A percentile compares a stretch with the other conserved stretches of the same genome.
Conservation (phyloP, 306 rosid genomes). For the Citrullus colocynthis region DNA sequence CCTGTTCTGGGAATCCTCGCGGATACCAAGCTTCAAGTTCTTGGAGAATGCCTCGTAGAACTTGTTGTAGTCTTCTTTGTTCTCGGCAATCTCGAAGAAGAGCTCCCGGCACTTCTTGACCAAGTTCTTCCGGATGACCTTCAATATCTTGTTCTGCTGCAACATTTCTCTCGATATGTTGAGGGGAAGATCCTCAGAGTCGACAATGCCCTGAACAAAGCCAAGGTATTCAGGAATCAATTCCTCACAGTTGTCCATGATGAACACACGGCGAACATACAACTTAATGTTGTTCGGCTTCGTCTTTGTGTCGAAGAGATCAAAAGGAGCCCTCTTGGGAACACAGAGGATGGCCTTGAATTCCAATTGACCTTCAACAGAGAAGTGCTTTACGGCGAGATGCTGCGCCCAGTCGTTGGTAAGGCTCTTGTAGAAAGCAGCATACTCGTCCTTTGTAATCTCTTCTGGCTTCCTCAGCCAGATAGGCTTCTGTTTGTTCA, state of each 20-base stretch:
- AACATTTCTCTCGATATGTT: conserved; percentile 22
- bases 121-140: conserved; percentile 21
- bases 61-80: conserved; percentile 18
- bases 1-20: conserved; percentile 22
- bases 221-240: conserved; percentile 20
- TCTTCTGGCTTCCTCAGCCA: conserved; percentile 24
- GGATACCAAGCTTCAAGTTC: conserved; percentile 21
- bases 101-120: conserved; percentile 26
- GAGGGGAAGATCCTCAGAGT: conserved; percentile 14
- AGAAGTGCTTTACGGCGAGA: conserved; percentile 18
- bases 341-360: conserved; percentile 21
- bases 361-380: conserved; percentile 19
- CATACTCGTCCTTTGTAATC: conserved; percentile 22
- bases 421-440: conserved; percentile 21
- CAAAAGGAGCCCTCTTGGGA: conserved; percentile 21
- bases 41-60: conserved; percentile 22
- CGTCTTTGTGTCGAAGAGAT: conserved; percentile 21
- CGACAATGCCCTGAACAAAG: conserved; percentile 14
- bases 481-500: conserved; percentile 25
- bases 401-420: conserved; percentile 26
- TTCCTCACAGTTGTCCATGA: conserved; percentile 28
- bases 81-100: conserved; percentile 19
- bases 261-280: conserved; percentile 18
- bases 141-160: conserved; percentile 21
- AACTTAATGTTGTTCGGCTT: conserved; percentile 24